Evolutionary conservation across 257 asterid species (phyloP).

Genomic region (Solanum chiquidenum): DNA sequence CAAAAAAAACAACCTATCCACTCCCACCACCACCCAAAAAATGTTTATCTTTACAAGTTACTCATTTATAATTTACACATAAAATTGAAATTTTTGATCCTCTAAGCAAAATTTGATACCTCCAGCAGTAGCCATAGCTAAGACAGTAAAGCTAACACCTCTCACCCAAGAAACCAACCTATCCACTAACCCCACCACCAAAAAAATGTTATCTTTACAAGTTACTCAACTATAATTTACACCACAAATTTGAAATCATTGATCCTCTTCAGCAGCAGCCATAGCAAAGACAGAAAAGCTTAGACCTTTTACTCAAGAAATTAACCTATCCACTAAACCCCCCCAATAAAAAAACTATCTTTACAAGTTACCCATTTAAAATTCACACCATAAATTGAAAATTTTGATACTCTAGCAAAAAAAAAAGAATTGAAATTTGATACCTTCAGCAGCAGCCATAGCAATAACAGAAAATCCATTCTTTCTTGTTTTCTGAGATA

Average conservation of each 20-base stretch:
- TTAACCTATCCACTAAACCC: too few relatives aligned
- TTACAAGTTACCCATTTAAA: neutral
- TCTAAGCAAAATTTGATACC: slow-evolving; percentile 15
- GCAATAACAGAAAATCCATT: neutral
- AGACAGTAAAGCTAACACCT: neutral
- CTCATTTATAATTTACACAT: neutral
- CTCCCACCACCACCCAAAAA: neutral
- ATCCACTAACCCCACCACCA: neutral
- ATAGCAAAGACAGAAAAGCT: neutral
- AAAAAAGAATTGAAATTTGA: neutral
- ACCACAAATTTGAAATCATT: neutral
- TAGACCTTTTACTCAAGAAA: neutral
- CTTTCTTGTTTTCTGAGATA: neutral
- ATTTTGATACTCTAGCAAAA: neutral
- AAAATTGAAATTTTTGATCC: neutral
- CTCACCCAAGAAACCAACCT: neutral
- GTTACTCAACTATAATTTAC: neutral
- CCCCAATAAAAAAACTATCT: neutral
- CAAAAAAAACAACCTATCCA: neutral
- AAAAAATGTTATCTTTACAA: neutral
- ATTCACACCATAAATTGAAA: neutral
- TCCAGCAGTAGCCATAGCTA: slow-evolving; percentile 46
- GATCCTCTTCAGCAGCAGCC: slow-evolving; percentile 47
- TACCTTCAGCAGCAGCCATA: slow-evolving; percentile 69
- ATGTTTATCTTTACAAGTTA: neutral